phyloP scores from a whole-genome alignment of 2,329 filamentous ascomycete genomes.

The Monilinia laxa region DNA sequence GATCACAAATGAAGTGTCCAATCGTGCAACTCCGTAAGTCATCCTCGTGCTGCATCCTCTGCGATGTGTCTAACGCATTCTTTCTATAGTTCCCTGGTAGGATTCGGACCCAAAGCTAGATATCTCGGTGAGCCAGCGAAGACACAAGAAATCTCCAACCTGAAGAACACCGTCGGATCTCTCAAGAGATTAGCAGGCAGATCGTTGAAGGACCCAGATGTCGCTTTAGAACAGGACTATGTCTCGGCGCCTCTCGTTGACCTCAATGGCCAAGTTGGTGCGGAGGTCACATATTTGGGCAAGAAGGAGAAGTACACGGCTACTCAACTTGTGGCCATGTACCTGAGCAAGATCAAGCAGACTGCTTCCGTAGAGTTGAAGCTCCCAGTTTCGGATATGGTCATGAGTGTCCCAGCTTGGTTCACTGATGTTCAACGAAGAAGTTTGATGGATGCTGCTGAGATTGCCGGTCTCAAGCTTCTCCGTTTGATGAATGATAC shows the following conservation, averaged over 20 bases:
- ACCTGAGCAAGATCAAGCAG: constrained; percentile 88
- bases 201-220: constrained; percentile 82
- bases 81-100: constrained; percentile 74
- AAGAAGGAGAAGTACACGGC: constrained; percentile 96
- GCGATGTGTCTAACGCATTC: constrained; percentile 24
- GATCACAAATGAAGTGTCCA: constrained; percentile 99
- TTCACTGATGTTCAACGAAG: constrained; percentile 94
- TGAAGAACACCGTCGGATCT: constrained; percentile 95
- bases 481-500: constrained; percentile 97
- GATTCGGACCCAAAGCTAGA: constrained; percentile 90
- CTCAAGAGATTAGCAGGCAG: constrained; percentile 93
- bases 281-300: constrained; percentile 87
- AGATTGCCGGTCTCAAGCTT: constrained; percentile 89
- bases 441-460: constrained; percentile 83
- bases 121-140: constrained; percentile 95
- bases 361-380: constrained; percentile 85
- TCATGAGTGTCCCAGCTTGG: constrained; percentile 93
- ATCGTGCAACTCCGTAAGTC: constrained; percentile 94
- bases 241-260: constrained; percentile 85
- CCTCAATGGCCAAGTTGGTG: constrained; percentile 90
- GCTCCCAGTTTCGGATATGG: constrained; percentile 87
- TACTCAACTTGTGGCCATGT: constrained; percentile 82
- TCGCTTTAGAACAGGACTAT: constrained; percentile 88
- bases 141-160: constrained; percentile 98
- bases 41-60: background rate